phyloP scores from a whole-genome alignment of 129 eudicot genomes.

The Mikania micrantha region DNA sequence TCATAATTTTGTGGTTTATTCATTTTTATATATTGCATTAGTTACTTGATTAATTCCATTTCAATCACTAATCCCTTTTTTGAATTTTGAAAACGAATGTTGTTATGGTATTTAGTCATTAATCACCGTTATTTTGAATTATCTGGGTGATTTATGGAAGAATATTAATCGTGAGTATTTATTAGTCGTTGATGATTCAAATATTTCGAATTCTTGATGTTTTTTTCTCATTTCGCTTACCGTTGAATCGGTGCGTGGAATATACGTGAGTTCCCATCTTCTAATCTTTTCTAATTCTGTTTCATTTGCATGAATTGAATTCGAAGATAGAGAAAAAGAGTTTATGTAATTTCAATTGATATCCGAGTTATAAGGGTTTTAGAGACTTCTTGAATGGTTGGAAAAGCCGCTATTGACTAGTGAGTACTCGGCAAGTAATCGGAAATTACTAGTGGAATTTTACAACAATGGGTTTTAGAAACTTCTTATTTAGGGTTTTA shows the following conservation, averaged over 20 bases:
- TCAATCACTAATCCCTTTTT: slow-evolving; percentile 1
- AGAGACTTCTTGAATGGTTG: not conserved
- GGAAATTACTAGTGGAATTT: too few relatives aligned
- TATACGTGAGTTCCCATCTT: not conserved
- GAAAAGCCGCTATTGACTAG: too few relatives aligned
- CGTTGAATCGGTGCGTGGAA: not conserved
- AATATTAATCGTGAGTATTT: slow-evolving; percentile 15
- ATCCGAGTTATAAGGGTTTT: not conserved
- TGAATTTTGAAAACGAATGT: slow-evolving; percentile 26
- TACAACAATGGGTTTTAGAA: too few relatives aligned
- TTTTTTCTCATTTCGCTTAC: not conserved
- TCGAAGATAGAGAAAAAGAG: too few relatives aligned
- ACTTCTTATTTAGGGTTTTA: slow-evolving; percentile 18
- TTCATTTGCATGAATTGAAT: slow-evolving; percentile 10
- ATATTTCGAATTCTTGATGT: slow-evolving; percentile 9
- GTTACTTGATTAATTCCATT: not conserved
- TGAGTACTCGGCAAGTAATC: too few relatives aligned
- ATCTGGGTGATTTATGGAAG: slow-evolving; percentile 5
- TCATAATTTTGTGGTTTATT: slow-evolving; percentile 17
- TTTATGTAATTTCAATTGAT: too few relatives aligned
- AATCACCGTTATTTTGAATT: not conserved
- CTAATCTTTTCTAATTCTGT: not conserved
- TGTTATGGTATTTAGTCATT: slow-evolving; percentile 13
- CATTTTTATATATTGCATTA: not conserved
- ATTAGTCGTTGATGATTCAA: not conserved